Evolutionary conservation across 2,329 filamentous ascomycete species (phyloP).

Genomic region (Arthrobotrys conoides): DNA sequence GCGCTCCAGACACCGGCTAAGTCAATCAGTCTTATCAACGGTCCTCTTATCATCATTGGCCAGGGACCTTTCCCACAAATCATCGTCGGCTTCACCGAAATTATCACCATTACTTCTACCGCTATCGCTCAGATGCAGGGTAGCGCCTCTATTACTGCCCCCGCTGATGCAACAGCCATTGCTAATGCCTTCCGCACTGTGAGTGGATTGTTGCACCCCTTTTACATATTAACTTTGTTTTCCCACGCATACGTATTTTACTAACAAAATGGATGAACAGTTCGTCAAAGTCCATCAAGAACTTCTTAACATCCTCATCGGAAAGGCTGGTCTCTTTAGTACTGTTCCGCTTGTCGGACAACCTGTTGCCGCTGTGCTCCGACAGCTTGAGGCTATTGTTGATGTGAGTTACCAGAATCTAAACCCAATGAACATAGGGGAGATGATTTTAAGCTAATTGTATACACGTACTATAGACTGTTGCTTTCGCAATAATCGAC

Average conservation of each 20-base stretch:
- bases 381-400: conserved; percentile 62
- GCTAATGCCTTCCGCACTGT: conserved; percentile 64
- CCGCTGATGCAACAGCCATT: conserved; percentile 61
- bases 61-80: conserved; percentile 65
- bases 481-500: conserved; percentile 20
- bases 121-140: conserved; percentile 62
- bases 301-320: conserved; percentile 66
- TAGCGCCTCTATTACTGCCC: conserved; percentile 45
- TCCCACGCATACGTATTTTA: too few relatives aligned
- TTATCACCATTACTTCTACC: conserved; percentile 63
- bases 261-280: too few relatives aligned
- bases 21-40: conserved; percentile 64
- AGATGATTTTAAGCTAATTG: background rate
- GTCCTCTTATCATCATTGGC: conserved; percentile 63
- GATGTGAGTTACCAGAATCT: conserved; percentile 64
- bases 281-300: conserved; percentile 66
- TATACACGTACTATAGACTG: conserved; percentile 16
- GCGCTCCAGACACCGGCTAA: conserved; percentile 64
- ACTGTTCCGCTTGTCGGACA: conserved; percentile 64
- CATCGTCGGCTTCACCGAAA: conserved; percentile 65
- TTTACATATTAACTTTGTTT: too few relatives aligned
- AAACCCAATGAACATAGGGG: too few relatives aligned
- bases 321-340: conserved; percentile 65
- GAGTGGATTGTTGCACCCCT: too few relatives aligned
- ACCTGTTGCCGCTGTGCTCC: conserved; percentile 64